phyloP scores from a whole-genome alignment of 2,329 filamentous ascomycete species.

The Penicillium sp. region DNA sequence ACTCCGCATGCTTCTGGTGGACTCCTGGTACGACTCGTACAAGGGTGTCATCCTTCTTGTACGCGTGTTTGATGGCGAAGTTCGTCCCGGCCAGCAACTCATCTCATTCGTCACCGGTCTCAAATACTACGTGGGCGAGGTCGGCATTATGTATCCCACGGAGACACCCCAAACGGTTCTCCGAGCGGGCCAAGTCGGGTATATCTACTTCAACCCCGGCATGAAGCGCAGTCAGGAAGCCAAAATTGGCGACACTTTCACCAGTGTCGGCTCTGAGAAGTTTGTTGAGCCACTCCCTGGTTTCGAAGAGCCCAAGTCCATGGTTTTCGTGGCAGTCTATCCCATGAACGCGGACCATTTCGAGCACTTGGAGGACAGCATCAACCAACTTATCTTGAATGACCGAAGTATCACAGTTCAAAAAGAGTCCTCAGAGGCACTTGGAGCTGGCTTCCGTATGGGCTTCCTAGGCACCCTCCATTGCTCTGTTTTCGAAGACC shows the following conservation, averaged over 20 bases:
- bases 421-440: slow-evolving; percentile 90
- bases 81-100: slow-evolving; percentile 82
- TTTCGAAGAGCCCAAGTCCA: slow-evolving; percentile 95
- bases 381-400: slow-evolving; percentile 89
- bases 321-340: slow-evolving; percentile 98
- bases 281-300: slow-evolving; percentile 80
- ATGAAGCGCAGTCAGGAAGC: slow-evolving; percentile 98
- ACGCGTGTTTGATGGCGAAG: slow-evolving; percentile 82
- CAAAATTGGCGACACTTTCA: slow-evolving; percentile 94
- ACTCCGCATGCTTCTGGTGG: slow-evolving; percentile 82
- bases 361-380: slow-evolving; percentile 85
- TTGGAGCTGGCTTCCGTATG: slow-evolving; percentile 90
- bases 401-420: slow-evolving; percentile 91
- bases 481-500: slow-evolving; percentile 98
- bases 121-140: slow-evolving; percentile 92
- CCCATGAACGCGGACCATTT: slow-evolving; percentile 90
- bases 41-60: slow-evolving; percentile 91
- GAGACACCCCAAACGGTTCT: slow-evolving; percentile 79
- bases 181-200: slow-evolving; percentile 91
- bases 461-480: slow-evolving; percentile 96
- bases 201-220: slow-evolving; percentile 95
- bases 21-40: slow-evolving; percentile 98
- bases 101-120: slow-evolving; percentile 83
- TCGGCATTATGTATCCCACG: slow-evolving; percentile 92
- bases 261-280: slow-evolving; percentile 74